Evolutionary conservation across 108 stramenopile genomes (phyloP).

Genomic region (Aurantiochytrium sp.): DNA sequence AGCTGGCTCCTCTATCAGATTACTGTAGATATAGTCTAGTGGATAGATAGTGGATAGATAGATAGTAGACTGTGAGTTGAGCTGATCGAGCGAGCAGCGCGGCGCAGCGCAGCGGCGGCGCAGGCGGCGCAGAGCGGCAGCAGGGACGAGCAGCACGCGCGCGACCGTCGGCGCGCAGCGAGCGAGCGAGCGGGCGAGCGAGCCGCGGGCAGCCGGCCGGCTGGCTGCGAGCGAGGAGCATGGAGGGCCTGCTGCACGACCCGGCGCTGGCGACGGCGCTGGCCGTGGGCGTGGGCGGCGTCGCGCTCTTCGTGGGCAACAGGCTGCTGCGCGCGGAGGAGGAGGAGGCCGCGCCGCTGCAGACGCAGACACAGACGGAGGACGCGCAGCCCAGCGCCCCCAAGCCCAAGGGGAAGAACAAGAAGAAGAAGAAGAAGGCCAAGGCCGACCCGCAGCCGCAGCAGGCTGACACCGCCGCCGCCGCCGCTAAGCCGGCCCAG

Average conservation of each 20-base stretch:
- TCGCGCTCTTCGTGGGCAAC: neutral
- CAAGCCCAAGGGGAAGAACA: neutral
- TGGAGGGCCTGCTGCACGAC: neutral
- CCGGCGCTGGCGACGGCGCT: neutral
- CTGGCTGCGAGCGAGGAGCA: too few relatives aligned
- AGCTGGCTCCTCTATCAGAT: too few relatives aligned
- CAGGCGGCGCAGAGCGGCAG: too few relatives aligned
- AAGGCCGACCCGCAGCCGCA: neutral
- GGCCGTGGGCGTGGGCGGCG: conserved; percentile 4
- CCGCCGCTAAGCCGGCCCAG: neutral
- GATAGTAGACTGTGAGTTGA: too few relatives aligned
- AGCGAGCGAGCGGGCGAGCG: too few relatives aligned
- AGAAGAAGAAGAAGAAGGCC: neutral
- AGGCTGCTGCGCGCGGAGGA: neutral
- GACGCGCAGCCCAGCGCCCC: neutral
- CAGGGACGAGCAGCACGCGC: too few relatives aligned
- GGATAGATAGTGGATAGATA: too few relatives aligned
- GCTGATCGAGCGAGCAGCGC: too few relatives aligned
- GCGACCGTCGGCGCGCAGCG: too few relatives aligned
- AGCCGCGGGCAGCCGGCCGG: too few relatives aligned
- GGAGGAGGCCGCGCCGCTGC: neutral
- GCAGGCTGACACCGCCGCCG: neutral
- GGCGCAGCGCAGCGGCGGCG: too few relatives aligned
- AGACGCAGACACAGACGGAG: neutral
- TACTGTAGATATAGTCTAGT: too few relatives aligned